Percentiles rank a stretch among this genome's conserved stretches.
Conservation (phyloP, 2,329 filamentous ascomycete genomes). For the Sarocladium brachiariae region DNA sequence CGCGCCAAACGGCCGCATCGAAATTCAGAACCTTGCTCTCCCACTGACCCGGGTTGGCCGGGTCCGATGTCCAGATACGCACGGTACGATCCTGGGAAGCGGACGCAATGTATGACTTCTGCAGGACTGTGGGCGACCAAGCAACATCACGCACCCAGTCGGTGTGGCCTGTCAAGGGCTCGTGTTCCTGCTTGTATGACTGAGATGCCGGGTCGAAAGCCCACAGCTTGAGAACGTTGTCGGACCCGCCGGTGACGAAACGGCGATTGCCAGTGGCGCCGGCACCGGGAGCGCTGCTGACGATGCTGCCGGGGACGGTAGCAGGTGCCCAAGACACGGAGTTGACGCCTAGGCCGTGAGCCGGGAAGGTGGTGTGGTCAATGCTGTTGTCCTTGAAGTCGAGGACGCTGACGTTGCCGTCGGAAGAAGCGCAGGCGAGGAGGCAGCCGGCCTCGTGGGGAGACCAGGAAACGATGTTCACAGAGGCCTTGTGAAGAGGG, state of each 20-base stretch:
- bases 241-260: constrained; percentile 91
- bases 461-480: constrained; percentile 97
- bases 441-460: constrained; percentile 93
- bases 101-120: constrained; percentile 93
- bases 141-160: constrained; percentile 98
- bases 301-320: constrained; percentile 74
- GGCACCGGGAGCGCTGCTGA: constrained; percentile 60
- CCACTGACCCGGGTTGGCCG: constrained; percentile 62
- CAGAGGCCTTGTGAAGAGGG: constrained; percentile 85
- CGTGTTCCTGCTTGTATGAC: constrained; percentile 54
- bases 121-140: constrained; percentile 91
- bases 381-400: constrained; percentile 93
- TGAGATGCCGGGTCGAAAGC: constrained; percentile 61
- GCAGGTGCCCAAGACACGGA: constrained; percentile 92
- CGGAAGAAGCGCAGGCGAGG: constrained; percentile 87
- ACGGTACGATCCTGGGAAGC: constrained; percentile 96
- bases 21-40: constrained; percentile 79
- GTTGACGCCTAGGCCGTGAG: constrained; percentile 92
- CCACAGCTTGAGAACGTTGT: constrained; percentile 94
- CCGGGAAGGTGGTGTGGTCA: constrained; percentile 82
- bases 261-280: constrained; percentile 61
- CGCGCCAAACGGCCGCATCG: constrained; percentile 86
- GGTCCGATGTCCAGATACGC: constrained; percentile 85
- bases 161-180: constrained; percentile 69
- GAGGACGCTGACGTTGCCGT: constrained; percentile 87